Evolutionary conservation across 352 stramenopile genomes (phyloP).

Genomic region (Phytophthora tentaculata): DNA sequence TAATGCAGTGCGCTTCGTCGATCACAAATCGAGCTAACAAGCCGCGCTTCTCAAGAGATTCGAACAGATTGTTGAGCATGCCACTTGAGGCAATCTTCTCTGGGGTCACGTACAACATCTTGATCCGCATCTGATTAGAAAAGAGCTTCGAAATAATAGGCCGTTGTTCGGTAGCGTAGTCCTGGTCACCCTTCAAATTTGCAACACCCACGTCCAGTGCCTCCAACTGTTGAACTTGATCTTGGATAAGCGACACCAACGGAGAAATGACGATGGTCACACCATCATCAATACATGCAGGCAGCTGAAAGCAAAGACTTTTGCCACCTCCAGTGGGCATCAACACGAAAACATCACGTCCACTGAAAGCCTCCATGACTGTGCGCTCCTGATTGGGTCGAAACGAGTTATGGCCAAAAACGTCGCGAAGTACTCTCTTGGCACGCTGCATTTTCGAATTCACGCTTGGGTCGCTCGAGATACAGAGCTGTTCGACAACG

Average conservation of each 20-base stretch:
- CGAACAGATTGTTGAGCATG: conserved; percentile 88
- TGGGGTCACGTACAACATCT: conserved; percentile 98
- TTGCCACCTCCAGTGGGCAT: conserved; percentile 99
- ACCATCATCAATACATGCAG: conserved; percentile 89
- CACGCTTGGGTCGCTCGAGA: conserved; percentile 57
- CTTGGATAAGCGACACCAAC: conserved; percentile 98
- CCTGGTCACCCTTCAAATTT: conserved; percentile 86
- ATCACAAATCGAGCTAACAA: conserved; percentile 97
- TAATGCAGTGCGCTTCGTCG: conserved; percentile 97
- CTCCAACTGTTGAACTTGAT: conserved; percentile 97
- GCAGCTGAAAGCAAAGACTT: conserved; percentile 97
- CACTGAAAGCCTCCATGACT: conserved; percentile 92
- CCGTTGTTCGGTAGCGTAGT: conserved; percentile 85
- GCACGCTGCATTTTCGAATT: conserved; percentile 73
- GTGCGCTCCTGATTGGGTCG: conserved; percentile 95
- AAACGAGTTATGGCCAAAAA: conserved; percentile 97
- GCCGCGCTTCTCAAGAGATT: conserved; percentile 73
- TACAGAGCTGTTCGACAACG: conserved; percentile 38
- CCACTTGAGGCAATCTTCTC: conserved; percentile 95
- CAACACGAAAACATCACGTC: conserved; percentile 97
- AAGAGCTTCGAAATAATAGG: conserved; percentile 91
- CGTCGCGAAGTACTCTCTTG: conserved; percentile 77
- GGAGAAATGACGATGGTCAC: conserved; percentile 98
- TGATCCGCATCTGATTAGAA: conserved; percentile 89
- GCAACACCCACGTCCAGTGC: conserved; percentile 92